Evolutionary conservation across 352 stramenopile genomes (phyloP), one percentile per base, ranked within the genome.

Genomic region (Globisporangium yorkense): DNA sequence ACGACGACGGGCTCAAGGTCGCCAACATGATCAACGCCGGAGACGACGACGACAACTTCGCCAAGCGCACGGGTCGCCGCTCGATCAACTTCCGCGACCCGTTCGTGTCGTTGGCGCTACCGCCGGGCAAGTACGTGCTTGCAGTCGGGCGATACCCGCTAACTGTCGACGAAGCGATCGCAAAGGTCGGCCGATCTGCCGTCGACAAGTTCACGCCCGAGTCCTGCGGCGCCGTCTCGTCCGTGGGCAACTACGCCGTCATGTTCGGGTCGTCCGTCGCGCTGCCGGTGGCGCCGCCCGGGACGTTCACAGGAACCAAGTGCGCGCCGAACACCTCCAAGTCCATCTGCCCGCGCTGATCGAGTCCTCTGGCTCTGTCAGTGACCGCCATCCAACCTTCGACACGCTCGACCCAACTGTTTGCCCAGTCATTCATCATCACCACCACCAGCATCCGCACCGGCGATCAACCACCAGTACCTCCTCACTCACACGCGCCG

Each of bases 21-120:
- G 54, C 63, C 0, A 74, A 90, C 45, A 57, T 90, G 6, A 61
- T 90, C 27, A 84, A 75, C 43, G 71, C 64, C 10, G 64, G 43
- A 8, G 78, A 90, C 31, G 78, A 90, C 35, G 80, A 90, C 48
- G 72, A 87, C 47, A 80, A 76, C 51, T 88, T 85, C 52, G 59
- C 67, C 2, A 68, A 70, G 52, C 78, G 72, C 5, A 67, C 47
- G 10, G 66, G 74, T n/a, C 77, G 80, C 21, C 63, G 64, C 12
- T 80, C 77, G 16, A 68, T 89, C 49, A 93, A 74, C 62, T 89
- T 87, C 44, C 79, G 80, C 4, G 84, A 90, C 29, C 81, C 84
- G 46, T 93, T 77, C 61, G 51, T 91, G 46, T 87, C 83, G 12
- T 65, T 91, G 18, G 68, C 68, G 0, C 60, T 91, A 1, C 74